Evolutionary conservation across 192 early-diverging fungal species (phyloP).

Genomic region (Podila verticillata): DNA sequence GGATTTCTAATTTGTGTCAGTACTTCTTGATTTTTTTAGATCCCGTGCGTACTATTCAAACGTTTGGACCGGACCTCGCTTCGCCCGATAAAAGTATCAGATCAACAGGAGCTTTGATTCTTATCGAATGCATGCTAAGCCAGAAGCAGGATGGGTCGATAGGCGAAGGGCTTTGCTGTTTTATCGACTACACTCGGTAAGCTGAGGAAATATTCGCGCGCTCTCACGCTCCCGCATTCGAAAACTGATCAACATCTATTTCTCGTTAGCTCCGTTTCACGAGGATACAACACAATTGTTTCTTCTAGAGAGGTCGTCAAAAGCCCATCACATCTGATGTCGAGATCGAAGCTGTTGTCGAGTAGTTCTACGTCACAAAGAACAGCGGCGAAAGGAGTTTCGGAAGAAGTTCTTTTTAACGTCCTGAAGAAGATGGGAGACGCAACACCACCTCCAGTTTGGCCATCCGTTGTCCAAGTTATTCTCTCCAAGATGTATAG

Average conservation of each 20-base stretch:
- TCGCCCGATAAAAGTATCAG: neutral
- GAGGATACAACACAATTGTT: neutral
- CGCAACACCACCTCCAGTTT: neutral
- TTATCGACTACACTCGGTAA: slow-evolving; percentile 30
- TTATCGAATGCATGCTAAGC: slow-evolving; percentile 22
- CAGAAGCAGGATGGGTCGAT: slow-evolving; percentile 10
- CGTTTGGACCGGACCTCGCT: slow-evolving; percentile 8
- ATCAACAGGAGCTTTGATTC: slow-evolving; percentile 2
- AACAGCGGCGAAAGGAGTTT: neutral
- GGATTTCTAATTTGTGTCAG: neutral
- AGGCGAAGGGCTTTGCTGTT: slow-evolving; percentile 11
- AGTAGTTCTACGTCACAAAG: neutral
- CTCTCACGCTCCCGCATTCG: neutral
- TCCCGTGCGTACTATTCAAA: slow-evolving; percentile 1
- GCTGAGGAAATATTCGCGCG: neutral
- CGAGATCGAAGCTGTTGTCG: neutral
- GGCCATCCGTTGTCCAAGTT: neutral
- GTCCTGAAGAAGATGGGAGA: slow-evolving; percentile 14
- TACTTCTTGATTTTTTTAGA: neutral
- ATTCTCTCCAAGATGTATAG: slow-evolving; percentile 14
- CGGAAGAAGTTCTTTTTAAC: neutral
- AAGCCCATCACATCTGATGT: slow-evolving; percentile 13
- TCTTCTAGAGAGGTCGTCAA: neutral
- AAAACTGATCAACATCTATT: neutral
- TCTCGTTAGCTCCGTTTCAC: neutral